These are phyloP conservation scores for Dalbergia cultrata DNA, from an alignment of 306 rosid species.

Conservation along the genomic window DNA sequence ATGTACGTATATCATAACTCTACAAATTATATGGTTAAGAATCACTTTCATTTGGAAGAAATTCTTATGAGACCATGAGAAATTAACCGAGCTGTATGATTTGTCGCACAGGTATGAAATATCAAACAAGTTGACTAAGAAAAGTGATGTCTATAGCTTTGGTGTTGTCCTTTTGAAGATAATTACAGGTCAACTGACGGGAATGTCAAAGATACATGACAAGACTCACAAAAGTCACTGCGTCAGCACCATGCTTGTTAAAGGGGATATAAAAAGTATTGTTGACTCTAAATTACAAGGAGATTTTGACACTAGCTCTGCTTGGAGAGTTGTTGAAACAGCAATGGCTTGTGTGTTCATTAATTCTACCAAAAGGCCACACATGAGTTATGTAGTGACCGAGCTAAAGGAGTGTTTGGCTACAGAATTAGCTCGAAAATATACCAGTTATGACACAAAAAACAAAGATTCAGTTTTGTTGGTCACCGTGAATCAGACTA, in stretches of 20 bases:
- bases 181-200: slow-evolving; percentile 59
- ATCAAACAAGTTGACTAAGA: slow-evolving; percentile 58
- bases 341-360: slow-evolving; percentile 60
- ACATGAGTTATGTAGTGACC: too few species aligned
- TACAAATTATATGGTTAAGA: too few species aligned
- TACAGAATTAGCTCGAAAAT: slow-evolving; percentile 36
- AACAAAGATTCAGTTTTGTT: slow-evolving; percentile 11
- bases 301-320: slow-evolving; percentile 44
- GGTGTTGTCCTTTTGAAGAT: slow-evolving; percentile 66
- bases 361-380: slow-evolving; percentile 39
- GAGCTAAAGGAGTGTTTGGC: slow-evolving; percentile 61
- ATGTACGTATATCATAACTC: too few species aligned
- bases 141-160: slow-evolving; percentile 70
- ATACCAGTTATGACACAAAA: neutral
- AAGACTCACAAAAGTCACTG: slow-evolving; percentile 53
- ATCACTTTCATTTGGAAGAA: too few species aligned
- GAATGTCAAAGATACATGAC: neutral
- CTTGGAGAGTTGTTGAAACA: slow-evolving; percentile 58
- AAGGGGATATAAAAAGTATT: slow-evolving; percentile 49
- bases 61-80: too few species aligned
- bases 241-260: slow-evolving; percentile 51
- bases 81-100: neutral
- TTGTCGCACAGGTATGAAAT: slow-evolving; percentile 47
- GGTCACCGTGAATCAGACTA: slow-evolving; percentile 9
- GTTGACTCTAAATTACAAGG: slow-evolving; percentile 56